Evolutionary conservation across 371 early-diverging fungal species (phyloP).

Genomic region (Haplosporangium sp.): DNA sequence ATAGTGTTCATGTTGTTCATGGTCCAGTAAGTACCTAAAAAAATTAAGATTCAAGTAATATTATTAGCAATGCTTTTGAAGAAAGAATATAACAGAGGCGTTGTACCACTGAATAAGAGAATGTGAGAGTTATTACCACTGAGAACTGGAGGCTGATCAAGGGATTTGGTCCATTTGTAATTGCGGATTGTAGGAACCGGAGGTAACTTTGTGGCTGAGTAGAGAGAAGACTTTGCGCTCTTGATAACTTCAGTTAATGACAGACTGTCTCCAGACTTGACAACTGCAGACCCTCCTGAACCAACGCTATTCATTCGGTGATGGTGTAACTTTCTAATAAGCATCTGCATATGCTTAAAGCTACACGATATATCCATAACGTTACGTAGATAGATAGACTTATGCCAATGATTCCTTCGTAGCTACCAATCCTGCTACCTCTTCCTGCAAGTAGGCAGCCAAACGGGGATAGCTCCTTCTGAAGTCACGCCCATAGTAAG

Average conservation of each 20-base stretch:
- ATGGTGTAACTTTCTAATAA: background rate
- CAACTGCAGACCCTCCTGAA: slow-evolving; percentile 50
- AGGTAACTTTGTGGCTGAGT: slow-evolving; percentile 60
- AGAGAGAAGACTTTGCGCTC: slow-evolving; percentile 58
- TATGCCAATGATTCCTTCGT: slow-evolving; percentile 52
- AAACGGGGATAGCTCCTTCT: slow-evolving; percentile 92
- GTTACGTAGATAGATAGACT: background rate
- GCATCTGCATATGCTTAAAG: too few species aligned
- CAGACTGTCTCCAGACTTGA: slow-evolving; percentile 47
- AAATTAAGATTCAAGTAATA: background rate
- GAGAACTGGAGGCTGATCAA: slow-evolving; percentile 53
- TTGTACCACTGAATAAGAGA: background rate
- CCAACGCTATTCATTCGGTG: slow-evolving; percentile 22
- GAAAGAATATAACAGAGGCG: background rate
- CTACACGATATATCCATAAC: background rate
- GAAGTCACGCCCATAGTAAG: slow-evolving; percentile 91
- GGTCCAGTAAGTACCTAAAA: slow-evolving; percentile 33
- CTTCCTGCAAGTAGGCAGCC: slow-evolving; percentile 84
- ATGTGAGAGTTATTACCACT: slow-evolving; percentile 13
- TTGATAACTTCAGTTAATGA: slow-evolving; percentile 56
- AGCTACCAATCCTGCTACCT: slow-evolving; percentile 75
- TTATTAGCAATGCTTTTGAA: background rate
- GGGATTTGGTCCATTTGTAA: slow-evolving; percentile 44
- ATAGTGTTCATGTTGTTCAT: slow-evolving; percentile 26
- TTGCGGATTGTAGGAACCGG: slow-evolving; percentile 59